These are phyloP conservation scores for Xylariales sp. DNA, from an alignment of 2,329 filamentous ascomycete genomes.

Conservation along the genomic window DNA sequence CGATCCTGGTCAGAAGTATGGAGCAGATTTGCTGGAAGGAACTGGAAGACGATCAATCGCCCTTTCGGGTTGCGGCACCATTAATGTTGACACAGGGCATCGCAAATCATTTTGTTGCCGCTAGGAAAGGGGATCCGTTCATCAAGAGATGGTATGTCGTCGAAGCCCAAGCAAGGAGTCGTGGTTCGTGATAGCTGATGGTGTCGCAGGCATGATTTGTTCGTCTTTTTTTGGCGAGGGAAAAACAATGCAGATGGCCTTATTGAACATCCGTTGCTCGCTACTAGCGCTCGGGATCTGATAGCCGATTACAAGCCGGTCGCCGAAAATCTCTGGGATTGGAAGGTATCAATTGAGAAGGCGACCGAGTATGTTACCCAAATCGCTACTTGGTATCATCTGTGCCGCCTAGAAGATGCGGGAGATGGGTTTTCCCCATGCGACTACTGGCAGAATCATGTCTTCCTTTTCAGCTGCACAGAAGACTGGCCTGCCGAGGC, in stretches of 20 bases:
- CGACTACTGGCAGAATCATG: conserved; percentile 17
- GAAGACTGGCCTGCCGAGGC: conserved; percentile 14
- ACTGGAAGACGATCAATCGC: conserved; percentile 28
- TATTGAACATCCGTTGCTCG: conserved; percentile 19
- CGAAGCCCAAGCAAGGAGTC: background rate
- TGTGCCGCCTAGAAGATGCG: conserved; percentile 19
- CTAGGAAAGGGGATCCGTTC: conserved; percentile 33
- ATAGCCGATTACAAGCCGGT: conserved; percentile 16
- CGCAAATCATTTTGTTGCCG: conserved; percentile 33
- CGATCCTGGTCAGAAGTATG: conserved; percentile 30
- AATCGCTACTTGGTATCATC: conserved; percentile 29
- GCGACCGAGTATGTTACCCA: conserved; percentile 35
- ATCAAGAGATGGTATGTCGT: conserved; percentile 27
- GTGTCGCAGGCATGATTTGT: conserved; percentile 29
- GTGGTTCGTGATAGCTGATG: conserved; percentile 1
- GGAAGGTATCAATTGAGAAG: conserved; percentile 23
- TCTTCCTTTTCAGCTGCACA: conserved; percentile 7
- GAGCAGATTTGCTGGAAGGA: conserved; percentile 34
- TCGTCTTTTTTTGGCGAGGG: conserved; percentile 25
- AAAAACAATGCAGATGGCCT: conserved; percentile 22
- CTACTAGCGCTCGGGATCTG: conserved; percentile 22
- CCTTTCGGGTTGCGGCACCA: conserved; percentile 25
- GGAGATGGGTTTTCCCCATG: conserved; percentile 20
- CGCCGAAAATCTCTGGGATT: conserved; percentile 24
- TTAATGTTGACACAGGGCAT: conserved; percentile 22